phyloP scores from a whole-genome alignment of 345 rosid genomes.

The Rhizophora apiculata region DNA sequence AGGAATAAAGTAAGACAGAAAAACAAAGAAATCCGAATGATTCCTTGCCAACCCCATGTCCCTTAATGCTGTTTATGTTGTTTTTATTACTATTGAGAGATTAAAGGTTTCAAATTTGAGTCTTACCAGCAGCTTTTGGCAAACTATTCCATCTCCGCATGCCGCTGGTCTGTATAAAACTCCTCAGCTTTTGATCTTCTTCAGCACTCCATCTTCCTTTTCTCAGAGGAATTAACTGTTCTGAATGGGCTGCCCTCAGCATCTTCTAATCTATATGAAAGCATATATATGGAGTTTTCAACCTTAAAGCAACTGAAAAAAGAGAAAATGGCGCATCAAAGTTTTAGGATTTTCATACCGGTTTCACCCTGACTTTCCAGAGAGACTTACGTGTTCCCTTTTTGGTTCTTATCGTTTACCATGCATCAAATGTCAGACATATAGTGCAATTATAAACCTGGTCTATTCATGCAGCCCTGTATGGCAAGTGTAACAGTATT shows the following conservation, averaged over 20 bases:
- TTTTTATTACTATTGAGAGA: no score
- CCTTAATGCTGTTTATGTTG: no score
- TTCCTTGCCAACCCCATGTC: not conserved
- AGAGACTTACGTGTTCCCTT: not conserved
- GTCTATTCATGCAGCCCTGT: not conserved
- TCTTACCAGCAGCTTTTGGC: constrained; percentile 34
- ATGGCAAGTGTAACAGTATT: not conserved
- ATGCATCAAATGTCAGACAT: not conserved
- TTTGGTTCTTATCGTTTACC: not conserved
- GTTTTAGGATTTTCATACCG: not conserved
- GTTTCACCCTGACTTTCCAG: not conserved
- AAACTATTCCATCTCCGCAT: constrained; percentile 32
- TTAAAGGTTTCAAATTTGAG: not conserved
- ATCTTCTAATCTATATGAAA: not conserved
- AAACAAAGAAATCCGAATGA: not conserved
- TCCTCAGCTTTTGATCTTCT: constrained; percentile 29
- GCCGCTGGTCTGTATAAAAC: constrained; percentile 26
- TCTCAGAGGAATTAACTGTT: constrained; percentile 4
- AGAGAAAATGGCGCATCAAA: not conserved
- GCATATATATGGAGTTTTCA: not conserved
- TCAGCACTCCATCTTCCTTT: constrained; percentile 33
- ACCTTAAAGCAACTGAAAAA: not conserved
- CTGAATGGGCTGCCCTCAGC: not conserved
- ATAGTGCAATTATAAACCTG: not conserved
- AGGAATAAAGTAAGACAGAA: no score